These are phyloP conservation scores for Trichomonas tenax DNA, from an alignment of 208 protist genomes.

Conservation along the genomic window DNA sequence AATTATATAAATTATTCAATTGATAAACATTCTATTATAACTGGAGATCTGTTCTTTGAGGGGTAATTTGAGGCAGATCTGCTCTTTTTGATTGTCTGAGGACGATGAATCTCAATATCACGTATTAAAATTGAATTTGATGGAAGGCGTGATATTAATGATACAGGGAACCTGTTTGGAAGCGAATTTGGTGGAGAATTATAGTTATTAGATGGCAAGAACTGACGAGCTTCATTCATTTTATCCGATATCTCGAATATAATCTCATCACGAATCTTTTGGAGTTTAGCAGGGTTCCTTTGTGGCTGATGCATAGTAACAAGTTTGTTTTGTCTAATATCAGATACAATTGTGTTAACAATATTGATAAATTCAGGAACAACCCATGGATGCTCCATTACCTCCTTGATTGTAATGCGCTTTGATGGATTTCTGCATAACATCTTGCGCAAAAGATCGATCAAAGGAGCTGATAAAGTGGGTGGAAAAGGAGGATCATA, in stretches of 20 bases:
- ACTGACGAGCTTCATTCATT: neutral
- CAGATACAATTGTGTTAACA: neutral
- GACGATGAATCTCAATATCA: neutral
- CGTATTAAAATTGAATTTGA: neutral
- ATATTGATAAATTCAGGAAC: neutral
- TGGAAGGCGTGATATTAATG: neutral
- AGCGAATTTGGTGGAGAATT: neutral
- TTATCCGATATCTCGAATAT: neutral
- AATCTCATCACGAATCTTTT: neutral
- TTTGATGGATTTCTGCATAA: neutral
- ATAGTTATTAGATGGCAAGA: neutral
- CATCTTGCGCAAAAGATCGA: neutral
- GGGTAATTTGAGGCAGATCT: neutral
- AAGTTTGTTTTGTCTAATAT: neutral
- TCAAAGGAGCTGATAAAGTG: neutral
- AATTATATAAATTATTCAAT: too few species aligned
- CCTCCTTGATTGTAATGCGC: neutral
- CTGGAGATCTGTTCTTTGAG: neutral
- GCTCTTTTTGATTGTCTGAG: neutral
- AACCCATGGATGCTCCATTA: neutral
- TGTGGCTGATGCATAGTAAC: neutral
- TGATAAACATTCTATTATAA: too few species aligned
- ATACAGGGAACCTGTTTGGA: neutral
- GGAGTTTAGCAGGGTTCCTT: neutral
- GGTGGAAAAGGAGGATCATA: neutral